Conservation (phyloP, 148 eudicot species). For the Tetragonia tetragonoides region DNA sequence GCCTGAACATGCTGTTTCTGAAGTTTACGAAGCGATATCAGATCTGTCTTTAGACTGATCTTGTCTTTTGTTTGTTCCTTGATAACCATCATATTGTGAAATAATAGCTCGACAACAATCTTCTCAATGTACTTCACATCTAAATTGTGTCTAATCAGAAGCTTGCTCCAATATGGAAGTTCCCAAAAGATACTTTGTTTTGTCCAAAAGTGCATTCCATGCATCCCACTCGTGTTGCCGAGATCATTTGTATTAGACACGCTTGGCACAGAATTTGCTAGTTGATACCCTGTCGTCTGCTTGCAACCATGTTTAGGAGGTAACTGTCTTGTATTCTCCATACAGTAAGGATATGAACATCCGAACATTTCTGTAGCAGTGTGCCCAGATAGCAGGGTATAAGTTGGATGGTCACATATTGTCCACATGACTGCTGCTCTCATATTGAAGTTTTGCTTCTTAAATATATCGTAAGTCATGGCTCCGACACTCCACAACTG, state of each 20-base stretch:
- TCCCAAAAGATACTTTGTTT: constrained; percentile 19
- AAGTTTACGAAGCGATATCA: not conserved
- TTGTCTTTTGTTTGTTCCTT: not conserved
- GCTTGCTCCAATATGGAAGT: constrained; percentile 17
- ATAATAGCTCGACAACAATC: not conserved
- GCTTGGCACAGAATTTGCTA: not conserved
- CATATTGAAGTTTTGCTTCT: constrained; percentile 1
- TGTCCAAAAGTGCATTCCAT: constrained; percentile 10
- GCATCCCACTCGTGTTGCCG: not conserved
- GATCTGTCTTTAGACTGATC: not conserved
- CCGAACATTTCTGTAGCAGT: not conserved
- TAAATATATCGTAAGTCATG: not conserved
- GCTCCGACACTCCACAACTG: not conserved
- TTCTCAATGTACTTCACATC: constrained; percentile 6
- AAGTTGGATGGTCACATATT: not conserved
- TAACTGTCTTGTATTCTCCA: not conserved
- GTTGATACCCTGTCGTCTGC: not conserved
- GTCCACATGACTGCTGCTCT: constrained; percentile 8
- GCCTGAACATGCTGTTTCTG: not conserved
- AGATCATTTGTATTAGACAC: not conserved
- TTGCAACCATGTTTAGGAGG: not conserved
- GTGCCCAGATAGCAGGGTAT: constrained; percentile 6
- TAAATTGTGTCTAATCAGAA: constrained; percentile 10
- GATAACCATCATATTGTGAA: not conserved
- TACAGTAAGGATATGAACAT: constrained; percentile 10